Base-by-base conservation (phyloP, 1,139 yeast species). In the Candida sojae region DNA sequence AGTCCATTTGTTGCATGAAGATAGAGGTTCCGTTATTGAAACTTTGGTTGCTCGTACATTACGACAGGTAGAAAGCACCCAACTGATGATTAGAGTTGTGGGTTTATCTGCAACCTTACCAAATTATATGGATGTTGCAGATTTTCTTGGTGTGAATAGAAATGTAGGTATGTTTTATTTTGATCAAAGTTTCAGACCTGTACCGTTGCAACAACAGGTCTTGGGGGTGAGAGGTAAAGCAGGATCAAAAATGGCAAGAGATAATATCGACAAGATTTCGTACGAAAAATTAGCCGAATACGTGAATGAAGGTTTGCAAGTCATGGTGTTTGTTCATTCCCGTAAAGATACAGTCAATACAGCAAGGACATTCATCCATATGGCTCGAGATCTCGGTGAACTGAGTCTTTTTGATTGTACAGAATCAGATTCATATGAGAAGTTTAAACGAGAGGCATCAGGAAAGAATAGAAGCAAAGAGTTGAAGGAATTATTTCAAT, bases 81-180 rank as follows among this genome's bases (percentile, higher is more conserved):
- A 93, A 63, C 86, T 88, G 52, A 88, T 92, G 95, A 93, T 95
- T 50, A 75, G 99, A 57, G 93, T 95, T 31, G 87, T 93, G n/a
- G 99, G 99, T 54, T 76, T 93, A 46, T 92, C 98, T 5, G 99
- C 99, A 0, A 93, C 99, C 0, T 74, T 93, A 46, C 99, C 99
- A 0, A 93, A 93, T 61, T 93, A 82, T 56, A 76, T 88, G 60
- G 99, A 93, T 65, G 99, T 95, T 9, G 97, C 99, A 0, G 97
- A 92, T 57, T 95, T 95, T 59, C 69, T 93, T 36, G 95, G 97
- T 6, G 99, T 93, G 2, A 92, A 90, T 61, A 77, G 96, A 47
- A 84, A 86, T 49, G 83, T 85, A 5, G 98, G 98, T 17, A 84
- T 93, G 88, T 95, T 92, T 64, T 93, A 85, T 65, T 93, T 93